Evolutionary conservation across 1,284 basidiomycete genomes (phyloP), one percentile per base, ranked within the genome.

Genomic region (Cryptococcus sp.): DNA sequence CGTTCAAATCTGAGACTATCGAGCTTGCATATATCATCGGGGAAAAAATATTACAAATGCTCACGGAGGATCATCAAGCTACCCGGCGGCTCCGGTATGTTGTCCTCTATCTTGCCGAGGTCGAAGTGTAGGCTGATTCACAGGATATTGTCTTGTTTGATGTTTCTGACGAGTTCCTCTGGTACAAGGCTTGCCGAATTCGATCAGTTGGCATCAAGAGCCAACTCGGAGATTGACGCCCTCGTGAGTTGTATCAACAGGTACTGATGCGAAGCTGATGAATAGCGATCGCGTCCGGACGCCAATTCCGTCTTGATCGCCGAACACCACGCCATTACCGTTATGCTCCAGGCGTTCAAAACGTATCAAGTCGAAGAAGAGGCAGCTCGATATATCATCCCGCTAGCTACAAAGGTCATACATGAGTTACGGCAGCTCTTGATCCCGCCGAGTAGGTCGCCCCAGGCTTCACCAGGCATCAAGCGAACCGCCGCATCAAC

Each of bases 311-410:
- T 28, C 28, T 19, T 19, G 19, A n/a, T 5, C 24, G 24, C 43
- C 14, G 69, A 73, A 46, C 61, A 66, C 34, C 46, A 56, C n/a
- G 57, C 59, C 4, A 53, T 53, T 2, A 44, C 50, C 19, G 46
- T 60, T 10, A 49, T 70, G 21, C 48, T 64, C 1, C 49, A 48
- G 10, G 57, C 66, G 1, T 46, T 72, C 5, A 54, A 63, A 24
- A 53, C 63, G 2, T 70, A 72, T 43, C 62, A 69, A 42, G 37
- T 50, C 9, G 34, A 52, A 1, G 10, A 46, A 7, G 56, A 62
- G 37, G 60, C 67, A 4, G 52, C 61, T 0, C 14, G 36, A 0
- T 22, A 41, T 2, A 59, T 69, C 3, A 39, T 51, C 0, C 37
- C 61, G 16, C 43, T 60, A 0, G 56, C 59, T 7, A 46, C 40